These are phyloP conservation scores for Chrysoporthe cubensis DNA, from an alignment of 2,329 filamentous ascomycete genomes.

Conservation along the genomic window DNA sequence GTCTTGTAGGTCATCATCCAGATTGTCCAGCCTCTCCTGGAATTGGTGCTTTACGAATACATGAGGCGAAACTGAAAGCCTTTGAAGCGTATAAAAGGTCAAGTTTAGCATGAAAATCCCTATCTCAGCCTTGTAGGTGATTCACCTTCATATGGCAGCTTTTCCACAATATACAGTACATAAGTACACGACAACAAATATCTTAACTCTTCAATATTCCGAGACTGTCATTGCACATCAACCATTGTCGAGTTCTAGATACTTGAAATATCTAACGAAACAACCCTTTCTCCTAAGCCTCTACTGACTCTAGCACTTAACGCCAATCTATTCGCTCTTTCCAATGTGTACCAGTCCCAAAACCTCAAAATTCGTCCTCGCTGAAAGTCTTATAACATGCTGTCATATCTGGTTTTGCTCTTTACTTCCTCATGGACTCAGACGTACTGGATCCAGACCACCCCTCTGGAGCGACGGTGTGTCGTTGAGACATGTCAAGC, in stretches of 20 bases:
- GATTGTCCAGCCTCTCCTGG: no score
- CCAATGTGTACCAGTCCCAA: neutral
- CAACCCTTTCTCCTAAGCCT: neutral
- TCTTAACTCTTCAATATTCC: neutral
- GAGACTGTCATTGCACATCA: neutral
- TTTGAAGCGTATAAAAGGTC: neutral
- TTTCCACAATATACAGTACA: no score
- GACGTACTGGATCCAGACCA: conserved; percentile 2
- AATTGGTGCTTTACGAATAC: neutral
- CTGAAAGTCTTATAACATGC: neutral
- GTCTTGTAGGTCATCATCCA: no score
- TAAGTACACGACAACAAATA: neutral
- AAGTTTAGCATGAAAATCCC: neutral
- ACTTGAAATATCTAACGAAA: neutral
- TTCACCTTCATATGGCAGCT: neutral
- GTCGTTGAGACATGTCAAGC: neutral
- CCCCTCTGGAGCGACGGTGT: neutral
- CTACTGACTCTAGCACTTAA: neutral
- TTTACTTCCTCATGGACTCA: neutral
- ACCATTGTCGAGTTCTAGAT: neutral
- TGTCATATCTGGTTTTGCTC: neutral
- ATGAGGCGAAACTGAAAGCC: neutral
- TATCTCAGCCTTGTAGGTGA: neutral
- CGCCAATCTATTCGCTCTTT: neutral
- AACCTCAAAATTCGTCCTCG: neutral